These are phyloP conservation scores for Terfezia claveryi DNA, from an alignment of 495 filamentous ascomycete genomes.

Conservation along the genomic window DNA sequence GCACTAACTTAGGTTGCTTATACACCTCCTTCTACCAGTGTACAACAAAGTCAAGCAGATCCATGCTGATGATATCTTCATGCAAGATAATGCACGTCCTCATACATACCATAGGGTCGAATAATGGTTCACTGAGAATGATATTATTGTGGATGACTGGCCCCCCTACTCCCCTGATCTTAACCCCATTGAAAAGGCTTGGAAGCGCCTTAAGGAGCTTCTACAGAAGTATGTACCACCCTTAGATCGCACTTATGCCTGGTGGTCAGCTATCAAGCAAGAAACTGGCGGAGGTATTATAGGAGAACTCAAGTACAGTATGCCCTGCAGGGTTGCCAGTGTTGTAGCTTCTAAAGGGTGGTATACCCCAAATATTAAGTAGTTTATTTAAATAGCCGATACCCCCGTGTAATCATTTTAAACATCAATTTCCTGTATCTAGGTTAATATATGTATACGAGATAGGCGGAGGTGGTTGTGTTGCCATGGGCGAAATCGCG, in stretches of 20 bases:
- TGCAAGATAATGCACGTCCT: slow-evolving; percentile 3
- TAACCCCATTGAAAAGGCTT: slow-evolving; percentile 2
- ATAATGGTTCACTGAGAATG: not conserved
- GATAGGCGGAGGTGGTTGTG: not conserved
- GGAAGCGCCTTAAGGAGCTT: not conserved
- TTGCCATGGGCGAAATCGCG: not conserved
- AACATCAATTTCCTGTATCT: not conserved
- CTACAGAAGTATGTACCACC: not conserved
- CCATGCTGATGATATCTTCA: not conserved
- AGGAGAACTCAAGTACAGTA: too few species aligned
- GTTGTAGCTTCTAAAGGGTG: slow-evolving; percentile 3
- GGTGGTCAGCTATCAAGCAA: not conserved
- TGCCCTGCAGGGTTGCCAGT: not conserved
- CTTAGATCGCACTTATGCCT: not conserved
- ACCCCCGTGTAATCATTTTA: not conserved
- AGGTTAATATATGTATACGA: not conserved
- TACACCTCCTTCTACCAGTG: too few species aligned
- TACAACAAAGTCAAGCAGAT: too few species aligned
- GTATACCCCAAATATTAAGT: slow-evolving; percentile 5
- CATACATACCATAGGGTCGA: not conserved
- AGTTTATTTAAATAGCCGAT: not conserved
- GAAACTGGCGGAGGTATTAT: not conserved
- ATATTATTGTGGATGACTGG: not conserved
- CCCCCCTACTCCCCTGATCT: slow-evolving; percentile 2
- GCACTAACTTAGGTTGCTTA: too few species aligned